Base-by-base conservation (phyloP, 192 early-diverging fungal species). In the Backusella westeae region DNA sequence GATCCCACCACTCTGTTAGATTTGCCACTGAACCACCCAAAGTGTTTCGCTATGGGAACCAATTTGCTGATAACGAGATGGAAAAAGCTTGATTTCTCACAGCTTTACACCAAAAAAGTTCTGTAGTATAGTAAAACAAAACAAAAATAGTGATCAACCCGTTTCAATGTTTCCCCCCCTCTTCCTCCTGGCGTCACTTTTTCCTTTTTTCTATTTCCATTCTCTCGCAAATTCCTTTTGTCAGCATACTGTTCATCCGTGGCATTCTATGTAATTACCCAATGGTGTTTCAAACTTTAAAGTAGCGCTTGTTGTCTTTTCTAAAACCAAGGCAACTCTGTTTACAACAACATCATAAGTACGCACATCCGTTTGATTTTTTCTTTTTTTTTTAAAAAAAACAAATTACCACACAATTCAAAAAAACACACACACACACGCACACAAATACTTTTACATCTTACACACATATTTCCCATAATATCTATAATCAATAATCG, bases 21-120 rank as follows among this genome's bases (percentile, higher is more conserved):
- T 75, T 75, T 67, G 67, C 74, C 21, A 66, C 74, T 34, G 74
- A 75, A 46, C 74, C 74, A 75, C 74, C 74, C 3, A 75, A 75
- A 52, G 32, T 75, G 34, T 75, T 67, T 10, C 74, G 67, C 32
- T 75, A 75, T 71, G 23, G 12, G 23, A 63, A 29, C 23, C 0
- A 14, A 7, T 10, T 63, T 9, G 26, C 12, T 63, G 21, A 63
- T 29, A 29, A 63, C 12, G 26, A 63, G 12, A 29, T 63, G 26
- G 15, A 44, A 44, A 44, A 17, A 44, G 21, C 0, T n/a, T 26
- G 23, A 53, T 1, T 63, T 63, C 56, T 9, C 56, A 63, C 56
- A 63, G 15, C 4, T 29, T 9, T 23, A 12, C 38, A 39, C 38
- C 32, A 32, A 32, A 21, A 21, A 53, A n/a, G 23, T 53, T 59